phyloP scores from a whole-genome alignment of 202 grass and related monocot genomes.

The Schoenoplectus triqueter region DNA sequence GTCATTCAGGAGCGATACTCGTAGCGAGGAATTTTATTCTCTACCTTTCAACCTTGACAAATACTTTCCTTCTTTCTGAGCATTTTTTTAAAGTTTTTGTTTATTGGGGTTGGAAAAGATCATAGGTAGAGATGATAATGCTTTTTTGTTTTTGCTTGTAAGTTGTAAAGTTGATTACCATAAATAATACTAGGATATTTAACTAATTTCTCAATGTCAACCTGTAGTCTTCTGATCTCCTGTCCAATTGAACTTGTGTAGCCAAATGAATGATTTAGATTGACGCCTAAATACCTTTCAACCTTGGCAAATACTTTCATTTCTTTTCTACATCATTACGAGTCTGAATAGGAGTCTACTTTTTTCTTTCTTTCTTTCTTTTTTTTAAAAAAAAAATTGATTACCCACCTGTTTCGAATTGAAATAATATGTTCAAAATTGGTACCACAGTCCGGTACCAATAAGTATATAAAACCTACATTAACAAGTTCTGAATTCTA shows the following conservation, averaged over 20 bases:
- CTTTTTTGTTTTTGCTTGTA: constrained; percentile 31
- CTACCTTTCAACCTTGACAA: constrained; percentile 86
- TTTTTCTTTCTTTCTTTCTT: too few relatives aligned
- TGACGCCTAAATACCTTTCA: constrained; percentile 49
- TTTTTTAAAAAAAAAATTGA: too few relatives aligned
- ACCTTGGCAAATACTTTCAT: constrained; percentile 84
- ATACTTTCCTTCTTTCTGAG: constrained; percentile 83
- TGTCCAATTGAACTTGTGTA: background rate
- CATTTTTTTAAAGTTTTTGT: constrained; percentile 7
- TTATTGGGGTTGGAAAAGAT: constrained; percentile 4
- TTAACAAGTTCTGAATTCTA: too few relatives aligned
- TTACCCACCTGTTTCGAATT: too few relatives aligned
- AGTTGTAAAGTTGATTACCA: constrained; percentile 40
- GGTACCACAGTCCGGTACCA: too few relatives aligned
- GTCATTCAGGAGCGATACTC: constrained; percentile 70
- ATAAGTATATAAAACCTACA: too few relatives aligned
- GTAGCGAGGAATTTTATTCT: constrained; percentile 87
- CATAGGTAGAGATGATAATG: constrained; percentile 28
- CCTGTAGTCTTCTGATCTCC: background rate
- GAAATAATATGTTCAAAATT: too few relatives aligned
- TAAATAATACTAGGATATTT: constrained; percentile 18
- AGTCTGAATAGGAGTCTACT: too few relatives aligned
- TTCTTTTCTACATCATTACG: too few relatives aligned
- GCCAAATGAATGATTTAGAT: background rate
- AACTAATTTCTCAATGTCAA: too few relatives aligned